A percentile compares a stretch with the other conserved stretches of the same genome.
Evolutionary conservation across 2,329 filamentous ascomycete genomes (phyloP).

Genomic region (Epicoccum sorghinum): DNA sequence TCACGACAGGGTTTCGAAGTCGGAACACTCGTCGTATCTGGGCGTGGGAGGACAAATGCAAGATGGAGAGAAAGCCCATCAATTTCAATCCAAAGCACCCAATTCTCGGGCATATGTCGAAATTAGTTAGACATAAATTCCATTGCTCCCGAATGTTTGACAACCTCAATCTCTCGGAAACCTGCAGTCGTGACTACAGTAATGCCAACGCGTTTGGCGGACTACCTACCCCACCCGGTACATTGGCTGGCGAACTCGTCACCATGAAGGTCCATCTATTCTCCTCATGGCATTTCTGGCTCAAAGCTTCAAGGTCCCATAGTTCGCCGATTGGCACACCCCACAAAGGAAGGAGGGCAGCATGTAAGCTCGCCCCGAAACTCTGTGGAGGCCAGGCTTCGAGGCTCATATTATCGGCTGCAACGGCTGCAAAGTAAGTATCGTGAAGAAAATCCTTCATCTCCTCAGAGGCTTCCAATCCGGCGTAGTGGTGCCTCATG

Average conservation of each 20-base stretch:
- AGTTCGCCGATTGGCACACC: slow-evolving; percentile 46
- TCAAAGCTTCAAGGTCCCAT: slow-evolving; percentile 43
- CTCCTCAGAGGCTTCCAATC: slow-evolving; percentile 85
- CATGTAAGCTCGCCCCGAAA: slow-evolving; percentile 27
- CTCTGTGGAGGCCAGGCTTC: slow-evolving; percentile 35
- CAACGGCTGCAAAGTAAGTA: slow-evolving; percentile 35
- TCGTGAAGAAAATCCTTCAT: slow-evolving; percentile 89
- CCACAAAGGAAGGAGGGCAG: slow-evolving; percentile 34
- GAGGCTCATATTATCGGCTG: slow-evolving; percentile 43
- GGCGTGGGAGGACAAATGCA: too few relatives aligned
- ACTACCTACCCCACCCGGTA: slow-evolving; percentile 37
- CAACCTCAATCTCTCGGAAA: neutral
- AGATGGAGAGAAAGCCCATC: too few relatives aligned
- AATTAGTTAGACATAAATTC: too few relatives aligned
- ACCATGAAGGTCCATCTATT: slow-evolving; percentile 58
- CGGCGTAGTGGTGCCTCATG: slow-evolving; percentile 34
- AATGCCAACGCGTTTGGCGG: slow-evolving; percentile 37
- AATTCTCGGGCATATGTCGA: too few relatives aligned
- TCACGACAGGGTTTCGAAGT: neutral
- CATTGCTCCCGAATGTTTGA: neutral
- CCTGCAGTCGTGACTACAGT: slow-evolving; percentile 11
- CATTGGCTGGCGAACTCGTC: slow-evolving; percentile 56
- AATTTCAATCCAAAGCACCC: too few relatives aligned
- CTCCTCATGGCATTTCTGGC: slow-evolving; percentile 33
- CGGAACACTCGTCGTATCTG: too few relatives aligned